Conservation (phyloP, 208 protist genomes). For the Cochliopodium minus region DNA sequence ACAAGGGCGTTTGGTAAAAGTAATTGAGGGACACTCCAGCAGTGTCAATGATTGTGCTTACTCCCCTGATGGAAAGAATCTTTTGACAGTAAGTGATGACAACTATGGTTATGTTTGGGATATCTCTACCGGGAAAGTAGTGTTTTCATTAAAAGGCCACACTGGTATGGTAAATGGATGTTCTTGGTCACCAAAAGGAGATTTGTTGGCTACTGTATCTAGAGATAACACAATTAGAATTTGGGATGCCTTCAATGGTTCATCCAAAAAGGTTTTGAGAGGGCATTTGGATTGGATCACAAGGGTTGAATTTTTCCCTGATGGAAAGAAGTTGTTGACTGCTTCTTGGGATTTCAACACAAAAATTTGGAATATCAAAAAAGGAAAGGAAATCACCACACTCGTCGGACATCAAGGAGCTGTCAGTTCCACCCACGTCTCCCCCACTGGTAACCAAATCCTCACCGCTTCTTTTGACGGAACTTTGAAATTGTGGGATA, state of each 20-base stretch:
- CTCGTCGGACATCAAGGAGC: slow-evolving; percentile 61
- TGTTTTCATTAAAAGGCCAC: slow-evolving; percentile 72
- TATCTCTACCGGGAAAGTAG: slow-evolving; percentile 74
- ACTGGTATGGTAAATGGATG: slow-evolving; percentile 75
- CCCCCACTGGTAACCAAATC: slow-evolving; percentile 82
- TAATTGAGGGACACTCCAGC: slow-evolving; percentile 46
- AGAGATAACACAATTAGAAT: slow-evolving; percentile 90
- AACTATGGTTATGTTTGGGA: too few relatives aligned
- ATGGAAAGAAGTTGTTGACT: slow-evolving; percentile 46
- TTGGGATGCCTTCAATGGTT: slow-evolving; percentile 79
- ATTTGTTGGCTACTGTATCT: slow-evolving; percentile 72
- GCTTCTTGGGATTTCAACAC: not conserved
- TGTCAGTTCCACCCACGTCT: slow-evolving; percentile 86
- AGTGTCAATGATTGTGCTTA: slow-evolving; percentile 39
- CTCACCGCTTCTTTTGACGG: slow-evolving; percentile 93
- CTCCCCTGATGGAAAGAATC: slow-evolving; percentile 34
- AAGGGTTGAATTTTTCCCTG: slow-evolving; percentile 48
- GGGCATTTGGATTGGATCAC: slow-evolving; percentile 80
- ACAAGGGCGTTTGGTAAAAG: slow-evolving; percentile 40
- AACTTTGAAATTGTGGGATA: slow-evolving; percentile 87
- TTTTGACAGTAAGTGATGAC: too few relatives aligned
- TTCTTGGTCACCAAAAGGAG: slow-evolving; percentile 85
- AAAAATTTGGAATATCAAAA: not conserved
- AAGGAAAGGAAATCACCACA: too few relatives aligned
- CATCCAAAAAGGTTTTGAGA: slow-evolving; percentile 62